Conservation (phyloP, 1,284 basidiomycete species). For the Marasmius fiardii region DNA sequence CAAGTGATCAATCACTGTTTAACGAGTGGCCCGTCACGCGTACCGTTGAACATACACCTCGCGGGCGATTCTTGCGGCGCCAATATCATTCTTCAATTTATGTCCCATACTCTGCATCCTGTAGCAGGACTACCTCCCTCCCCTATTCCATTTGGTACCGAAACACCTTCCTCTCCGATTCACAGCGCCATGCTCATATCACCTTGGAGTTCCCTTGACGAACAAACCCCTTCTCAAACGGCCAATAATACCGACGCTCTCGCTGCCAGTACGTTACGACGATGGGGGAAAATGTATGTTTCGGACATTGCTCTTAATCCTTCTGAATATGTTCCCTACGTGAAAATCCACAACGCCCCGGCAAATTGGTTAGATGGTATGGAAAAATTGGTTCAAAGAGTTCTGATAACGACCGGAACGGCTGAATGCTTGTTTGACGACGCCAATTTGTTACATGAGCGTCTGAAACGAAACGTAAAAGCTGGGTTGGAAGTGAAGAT, state of each 20-base stretch:
- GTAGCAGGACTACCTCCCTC: neutral
- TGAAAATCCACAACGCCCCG: neutral
- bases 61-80: constrained; percentile 15
- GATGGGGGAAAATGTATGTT: constrained; percentile 6
- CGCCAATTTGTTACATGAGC: neutral
- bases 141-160: neutral
- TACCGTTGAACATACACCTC: constrained; percentile 5
- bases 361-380: constrained; percentile 5
- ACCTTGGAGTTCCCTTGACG: constrained; percentile 8
- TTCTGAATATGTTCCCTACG: neutral
- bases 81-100: constrained; percentile 11
- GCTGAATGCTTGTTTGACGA: constrained; percentile 5
- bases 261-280: neutral
- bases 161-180: neutral
- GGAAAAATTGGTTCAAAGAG: neutral
- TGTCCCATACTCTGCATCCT: constrained; percentile 12
- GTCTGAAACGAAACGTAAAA: neutral
- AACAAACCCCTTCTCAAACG: neutral
- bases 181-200: constrained; percentile 6
- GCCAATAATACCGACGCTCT: constrained; percentile 5
- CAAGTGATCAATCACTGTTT: constrained; percentile 4
- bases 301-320: neutral
- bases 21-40: neutral
- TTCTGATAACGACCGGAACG: constrained; percentile 1
- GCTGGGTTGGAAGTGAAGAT: neutral